Percentiles rank a stretch among this genome's conserved stretches.
Conservation (phyloP, 768 basidiomycete genomes). For the Macrocybe gigantea region DNA sequence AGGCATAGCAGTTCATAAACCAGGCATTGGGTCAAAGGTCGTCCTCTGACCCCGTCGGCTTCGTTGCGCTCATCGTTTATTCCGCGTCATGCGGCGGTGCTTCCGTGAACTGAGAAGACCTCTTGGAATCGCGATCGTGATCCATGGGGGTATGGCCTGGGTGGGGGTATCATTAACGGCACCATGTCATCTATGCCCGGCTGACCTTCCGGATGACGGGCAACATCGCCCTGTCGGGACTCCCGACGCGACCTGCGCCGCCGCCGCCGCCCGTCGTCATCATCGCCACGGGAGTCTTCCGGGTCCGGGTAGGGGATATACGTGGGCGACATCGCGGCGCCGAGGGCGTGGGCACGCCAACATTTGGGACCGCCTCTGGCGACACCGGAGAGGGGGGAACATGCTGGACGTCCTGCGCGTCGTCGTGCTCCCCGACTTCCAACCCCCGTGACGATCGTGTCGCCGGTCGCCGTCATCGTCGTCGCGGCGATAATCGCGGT, state of each 20-base stretch:
- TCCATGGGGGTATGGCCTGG: conserved; percentile 12
- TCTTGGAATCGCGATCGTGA: conserved; percentile 18
- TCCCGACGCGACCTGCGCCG: too few relatives aligned
- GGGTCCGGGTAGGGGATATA: not conserved
- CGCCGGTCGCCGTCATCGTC: conserved; percentile 8
- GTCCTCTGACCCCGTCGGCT: conserved; percentile 1
- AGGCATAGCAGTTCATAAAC: not conserved
- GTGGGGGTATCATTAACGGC: conserved; percentile 22
- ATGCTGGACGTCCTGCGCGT: not conserved
- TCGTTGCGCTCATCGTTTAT: not conserved
- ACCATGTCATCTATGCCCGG: conserved; percentile 17
- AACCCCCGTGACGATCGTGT: not conserved
- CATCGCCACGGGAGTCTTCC: not conserved
- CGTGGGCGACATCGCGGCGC: not conserved
- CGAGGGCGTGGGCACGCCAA: not conserved
- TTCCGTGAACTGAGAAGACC: conserved; percentile 16
- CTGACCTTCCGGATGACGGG: conserved; percentile 10
- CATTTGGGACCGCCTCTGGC: not conserved
- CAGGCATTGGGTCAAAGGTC: not conserved
- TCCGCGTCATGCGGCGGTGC: conserved; percentile 2
- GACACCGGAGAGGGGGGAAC: not conserved
- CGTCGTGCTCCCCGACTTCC: not conserved
- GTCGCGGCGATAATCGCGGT: conserved; percentile 12
- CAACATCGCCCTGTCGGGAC: too few relatives aligned
- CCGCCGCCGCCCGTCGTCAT: not conserved